Base-by-base conservation (phyloP, 371 early-diverging fungal species). In the Mucor piriformis region DNA sequence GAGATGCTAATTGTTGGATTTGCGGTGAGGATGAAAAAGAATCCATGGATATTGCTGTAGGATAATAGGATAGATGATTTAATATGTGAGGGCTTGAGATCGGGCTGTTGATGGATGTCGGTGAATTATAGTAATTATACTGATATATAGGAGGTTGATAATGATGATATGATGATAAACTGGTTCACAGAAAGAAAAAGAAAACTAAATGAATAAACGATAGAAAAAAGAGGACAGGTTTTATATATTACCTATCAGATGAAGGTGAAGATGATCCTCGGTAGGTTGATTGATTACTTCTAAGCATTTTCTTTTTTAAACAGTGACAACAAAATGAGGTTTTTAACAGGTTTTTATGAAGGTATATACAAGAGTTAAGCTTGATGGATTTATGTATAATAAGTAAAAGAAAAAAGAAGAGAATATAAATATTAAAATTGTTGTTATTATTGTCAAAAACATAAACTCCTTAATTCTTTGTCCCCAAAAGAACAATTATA, bases 21-120 rank as follows among this genome's bases (percentile, higher is more conserved):
- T 52, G 52, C 2, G 52, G 37, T 35, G 38, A 25, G 20, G 16
- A 57, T 1, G 32, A 24, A 29, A 6, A 29, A 8, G 29, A 29
- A 7, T 54, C 54, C 32, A 32, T 16, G n/a, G 29, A 13, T 20
- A 29, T 29, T 29, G n/a, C n/a, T n/a, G 29, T 29, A 8, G 57
- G 37, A 48, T 48, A 37, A 18, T 50, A 50, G 21, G 51, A 38
- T 20, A 21, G 35, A n/a, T 57, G 49, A 32, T 16, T 57, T 29
- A 57, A 42, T 25, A 57, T 50, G n/a, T 49, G 58, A 49, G 58
- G 58, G 6, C 58, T 57, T 27, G 58, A 40, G 6, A 57, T 16
- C 12, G 58, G 58, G n/a, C 58, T 58, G 32, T 16, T 47, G 7
- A 32, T 54, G 2, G 29, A 27, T 16, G 18, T 11, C 10, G 51